These are phyloP conservation scores for Athelia psychrophila DNA, from an alignment of 1,284 basidiomycete genomes.

Conservation along the genomic window DNA sequence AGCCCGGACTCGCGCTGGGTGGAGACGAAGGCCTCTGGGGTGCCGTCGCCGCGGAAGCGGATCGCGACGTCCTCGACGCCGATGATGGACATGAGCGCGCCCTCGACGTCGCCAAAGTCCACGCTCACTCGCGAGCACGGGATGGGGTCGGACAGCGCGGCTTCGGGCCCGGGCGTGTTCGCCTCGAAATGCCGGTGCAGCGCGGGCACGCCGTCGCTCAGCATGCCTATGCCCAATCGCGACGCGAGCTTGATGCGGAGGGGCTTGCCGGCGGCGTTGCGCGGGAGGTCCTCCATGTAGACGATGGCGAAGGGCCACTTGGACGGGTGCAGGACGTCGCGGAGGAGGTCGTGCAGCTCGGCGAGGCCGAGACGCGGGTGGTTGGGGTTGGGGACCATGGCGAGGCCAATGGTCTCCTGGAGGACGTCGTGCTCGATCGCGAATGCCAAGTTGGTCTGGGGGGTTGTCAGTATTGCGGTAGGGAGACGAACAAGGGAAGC, in stretches of 20 bases:
- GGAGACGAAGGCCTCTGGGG: constrained; percentile 34
- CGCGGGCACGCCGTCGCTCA: constrained; percentile 31
- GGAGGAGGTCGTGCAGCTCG: constrained; percentile 40
- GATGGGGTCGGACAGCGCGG: constrained; percentile 35
- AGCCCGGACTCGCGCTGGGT: constrained; percentile 14
- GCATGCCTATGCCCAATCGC: constrained; percentile 34
- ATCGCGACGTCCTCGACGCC: constrained; percentile 50
- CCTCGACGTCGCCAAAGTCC: constrained; percentile 34
- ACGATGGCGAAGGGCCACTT: constrained; percentile 44
- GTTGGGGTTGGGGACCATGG: constrained; percentile 30
- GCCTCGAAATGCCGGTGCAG: constrained; percentile 41
- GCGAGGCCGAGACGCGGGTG: constrained; percentile 32
- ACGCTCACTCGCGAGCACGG: constrained; percentile 29
- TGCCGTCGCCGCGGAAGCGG: constrained; percentile 28
- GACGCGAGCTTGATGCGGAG: constrained; percentile 40
- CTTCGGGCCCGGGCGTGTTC: constrained; percentile 25
- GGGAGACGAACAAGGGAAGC: not conserved
- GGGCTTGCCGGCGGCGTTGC: constrained; percentile 43
- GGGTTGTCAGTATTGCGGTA: not conserved
- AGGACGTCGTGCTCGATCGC: constrained; percentile 41
- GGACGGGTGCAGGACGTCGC: constrained; percentile 39
- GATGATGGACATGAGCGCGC: constrained; percentile 39
- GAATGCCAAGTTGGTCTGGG: constrained; percentile 36
- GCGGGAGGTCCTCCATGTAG: constrained; percentile 42
- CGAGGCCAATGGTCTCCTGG: constrained; percentile 43